Conservation (phyloP, 495 filamentous ascomycete species). For the Penicillium steckii region DNA sequence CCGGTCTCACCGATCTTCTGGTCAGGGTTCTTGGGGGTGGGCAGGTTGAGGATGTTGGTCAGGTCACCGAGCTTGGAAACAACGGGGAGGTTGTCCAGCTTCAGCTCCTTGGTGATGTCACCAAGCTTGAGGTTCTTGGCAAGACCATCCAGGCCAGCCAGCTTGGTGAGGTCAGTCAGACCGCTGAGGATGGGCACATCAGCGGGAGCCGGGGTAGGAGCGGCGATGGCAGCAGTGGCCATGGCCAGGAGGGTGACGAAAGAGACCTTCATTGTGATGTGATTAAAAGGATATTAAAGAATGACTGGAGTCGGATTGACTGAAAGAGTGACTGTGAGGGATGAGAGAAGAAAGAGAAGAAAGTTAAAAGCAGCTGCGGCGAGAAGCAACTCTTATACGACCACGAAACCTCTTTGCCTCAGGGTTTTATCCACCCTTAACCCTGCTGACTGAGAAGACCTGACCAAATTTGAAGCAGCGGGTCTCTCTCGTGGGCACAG, state of each 20-base stretch:
- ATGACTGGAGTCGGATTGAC: slow-evolving; percentile 31
- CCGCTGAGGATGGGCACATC: slow-evolving; percentile 8
- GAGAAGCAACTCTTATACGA: slow-evolving; percentile 5
- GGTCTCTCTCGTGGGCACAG: not conserved
- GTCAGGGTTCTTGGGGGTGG: slow-evolving; percentile 8
- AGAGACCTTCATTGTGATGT: slow-evolving; percentile 38
- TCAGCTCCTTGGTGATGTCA: slow-evolving; percentile 21
- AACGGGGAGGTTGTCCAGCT: slow-evolving; percentile 17
- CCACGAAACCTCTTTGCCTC: not conserved
- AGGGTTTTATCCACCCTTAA: not conserved
- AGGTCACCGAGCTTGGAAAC: slow-evolving; percentile 25
- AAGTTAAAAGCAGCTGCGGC: slow-evolving; percentile 6
- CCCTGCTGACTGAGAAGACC: not conserved
- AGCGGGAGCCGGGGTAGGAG: slow-evolving; percentile 20
- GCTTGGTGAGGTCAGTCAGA: slow-evolving; percentile 13
- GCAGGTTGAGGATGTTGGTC: slow-evolving; percentile 17
- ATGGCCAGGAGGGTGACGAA: slow-evolving; percentile 34
- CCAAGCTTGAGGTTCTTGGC: slow-evolving; percentile 20
- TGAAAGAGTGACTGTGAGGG: slow-evolving; percentile 22
- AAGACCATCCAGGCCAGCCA: slow-evolving; percentile 14
- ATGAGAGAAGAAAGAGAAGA: slow-evolving; percentile 16
- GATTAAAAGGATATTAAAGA: slow-evolving; percentile 26
- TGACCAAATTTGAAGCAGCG: not conserved
- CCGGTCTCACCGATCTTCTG: slow-evolving; percentile 18
- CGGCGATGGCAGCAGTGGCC: slow-evolving; percentile 32